Percentiles rank a stretch among this genome's conserved stretches.
phyloP scores from a whole-genome alignment of 345 rosid genomes.

The Draba incana region DNA sequence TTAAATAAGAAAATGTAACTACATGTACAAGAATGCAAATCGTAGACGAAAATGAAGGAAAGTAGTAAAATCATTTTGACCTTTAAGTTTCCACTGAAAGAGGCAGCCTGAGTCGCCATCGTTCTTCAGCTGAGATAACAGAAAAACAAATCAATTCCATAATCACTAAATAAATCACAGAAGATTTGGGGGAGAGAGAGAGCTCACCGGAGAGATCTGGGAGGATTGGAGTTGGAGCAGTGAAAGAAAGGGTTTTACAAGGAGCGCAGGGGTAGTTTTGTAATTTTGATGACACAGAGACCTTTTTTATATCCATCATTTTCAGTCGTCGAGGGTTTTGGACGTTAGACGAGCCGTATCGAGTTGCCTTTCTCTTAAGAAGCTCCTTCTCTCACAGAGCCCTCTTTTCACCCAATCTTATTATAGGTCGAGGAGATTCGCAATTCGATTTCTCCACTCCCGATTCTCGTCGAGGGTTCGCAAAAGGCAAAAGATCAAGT shows the following conservation, averaged over 20 bases:
- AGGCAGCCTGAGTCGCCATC: constrained; percentile 42
- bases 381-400: constrained; percentile 40
- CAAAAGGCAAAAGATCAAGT: constrained; percentile 82
- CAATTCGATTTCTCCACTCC: constrained; percentile 25
- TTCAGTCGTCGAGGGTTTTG: constrained; percentile 18
- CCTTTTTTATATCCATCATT: neutral
- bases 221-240: neutral
- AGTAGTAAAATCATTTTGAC: neutral
- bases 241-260: constrained; percentile 25
- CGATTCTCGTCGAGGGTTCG: constrained; percentile 65
- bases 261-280: constrained; percentile 14
- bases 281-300: neutral
- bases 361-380: constrained; percentile 39
- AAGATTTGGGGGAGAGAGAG: neutral
- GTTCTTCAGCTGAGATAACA: constrained; percentile 7
- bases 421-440: constrained; percentile 8
- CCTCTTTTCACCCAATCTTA: constrained; percentile 34
- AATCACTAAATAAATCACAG: too few species aligned
- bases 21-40: neutral
- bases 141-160: neutral
- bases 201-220: neutral
- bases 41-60: neutral
- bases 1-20: neutral
- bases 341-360: constrained; percentile 55
- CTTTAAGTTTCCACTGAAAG: constrained; percentile 42